These are phyloP conservation scores for Alternaria gaisen DNA, from an alignment of 2,329 filamentous ascomycete genomes.

Conservation along the genomic window DNA sequence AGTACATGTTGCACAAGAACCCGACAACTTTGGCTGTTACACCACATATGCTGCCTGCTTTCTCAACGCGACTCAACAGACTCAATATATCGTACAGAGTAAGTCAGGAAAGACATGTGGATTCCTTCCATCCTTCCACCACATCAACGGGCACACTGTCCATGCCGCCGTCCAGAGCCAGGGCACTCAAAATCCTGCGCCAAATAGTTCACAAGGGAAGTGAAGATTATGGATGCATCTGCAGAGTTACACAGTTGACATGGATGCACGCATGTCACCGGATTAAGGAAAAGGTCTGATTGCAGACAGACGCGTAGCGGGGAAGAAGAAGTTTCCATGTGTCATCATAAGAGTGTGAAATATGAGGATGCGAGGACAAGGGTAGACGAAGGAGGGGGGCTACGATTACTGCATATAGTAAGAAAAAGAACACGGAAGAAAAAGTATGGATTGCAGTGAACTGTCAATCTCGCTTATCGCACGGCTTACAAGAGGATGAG, in stretches of 20 bases:
- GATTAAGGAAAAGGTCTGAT: background rate
- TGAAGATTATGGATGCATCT: background rate
- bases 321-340: background rate
- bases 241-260: background rate
- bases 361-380: background rate
- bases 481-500: background rate
- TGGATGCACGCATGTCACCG: background rate
- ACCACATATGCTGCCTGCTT: background rate
- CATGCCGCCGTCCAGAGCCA: background rate
- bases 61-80: background rate
- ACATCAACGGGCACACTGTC: background rate
- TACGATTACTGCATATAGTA: background rate
- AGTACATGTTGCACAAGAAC: too few species aligned
- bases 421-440: background rate
- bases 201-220: background rate
- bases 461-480: slow-evolving; percentile 12
- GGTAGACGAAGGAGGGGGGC: slow-evolving; percentile 3
- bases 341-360: background rate
- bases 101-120: background rate
- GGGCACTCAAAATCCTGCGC: background rate
- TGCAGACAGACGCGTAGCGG: background rate
- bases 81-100: background rate
- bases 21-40: background rate
- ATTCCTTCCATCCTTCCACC: background rate
- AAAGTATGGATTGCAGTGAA: slow-evolving; percentile 8